These are phyloP conservation scores for Candida rishiriensis DNA, from an alignment of 805 yeast species.

Conservation along the genomic window DNA sequence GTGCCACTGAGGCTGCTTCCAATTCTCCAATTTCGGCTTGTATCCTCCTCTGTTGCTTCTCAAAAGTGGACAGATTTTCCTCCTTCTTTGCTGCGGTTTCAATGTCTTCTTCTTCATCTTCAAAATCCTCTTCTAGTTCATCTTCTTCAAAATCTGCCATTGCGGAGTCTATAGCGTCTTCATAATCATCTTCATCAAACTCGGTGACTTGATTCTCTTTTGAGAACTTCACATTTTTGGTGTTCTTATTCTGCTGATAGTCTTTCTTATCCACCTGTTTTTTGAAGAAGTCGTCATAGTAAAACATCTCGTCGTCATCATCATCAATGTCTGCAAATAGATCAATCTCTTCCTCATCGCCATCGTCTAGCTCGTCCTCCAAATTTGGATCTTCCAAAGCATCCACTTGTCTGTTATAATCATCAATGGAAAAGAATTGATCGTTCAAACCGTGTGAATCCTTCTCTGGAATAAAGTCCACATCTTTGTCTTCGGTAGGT, in stretches of 20 bases:
- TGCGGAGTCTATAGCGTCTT: slow-evolving; percentile 54
- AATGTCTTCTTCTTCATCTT: slow-evolving; percentile 29
- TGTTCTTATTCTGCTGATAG: slow-evolving; percentile 9
- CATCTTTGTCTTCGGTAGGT: slow-evolving; percentile 6
- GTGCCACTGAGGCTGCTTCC: slow-evolving; percentile 85
- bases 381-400: slow-evolving; percentile 48
- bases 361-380: slow-evolving; percentile 34
- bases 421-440: slow-evolving; percentile 79
- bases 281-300: slow-evolving; percentile 67
- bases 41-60: slow-evolving; percentile 73
- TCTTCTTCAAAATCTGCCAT: slow-evolving; percentile 59
- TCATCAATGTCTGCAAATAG: slow-evolving; percentile 50
- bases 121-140: slow-evolving; percentile 34
- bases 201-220: slow-evolving; percentile 35
- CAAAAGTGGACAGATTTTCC: slow-evolving; percentile 63
- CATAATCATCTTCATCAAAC: slow-evolving; percentile 58
- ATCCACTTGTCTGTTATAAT: slow-evolving; percentile 72
- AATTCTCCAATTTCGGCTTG: slow-evolving; percentile 72
- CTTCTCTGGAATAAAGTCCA: slow-evolving; percentile 28
- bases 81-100: slow-evolving; percentile 21
- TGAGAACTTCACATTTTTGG: slow-evolving; percentile 13
- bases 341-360: slow-evolving; percentile 49
- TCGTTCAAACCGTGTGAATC: slow-evolving; percentile 73
- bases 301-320: slow-evolving; percentile 44
- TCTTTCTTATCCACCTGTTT: slow-evolving; percentile 13